These are phyloP conservation scores for Myriosclerotinia curreyana DNA, from an alignment of 2,329 filamentous ascomycete species.

Conservation along the genomic window DNA sequence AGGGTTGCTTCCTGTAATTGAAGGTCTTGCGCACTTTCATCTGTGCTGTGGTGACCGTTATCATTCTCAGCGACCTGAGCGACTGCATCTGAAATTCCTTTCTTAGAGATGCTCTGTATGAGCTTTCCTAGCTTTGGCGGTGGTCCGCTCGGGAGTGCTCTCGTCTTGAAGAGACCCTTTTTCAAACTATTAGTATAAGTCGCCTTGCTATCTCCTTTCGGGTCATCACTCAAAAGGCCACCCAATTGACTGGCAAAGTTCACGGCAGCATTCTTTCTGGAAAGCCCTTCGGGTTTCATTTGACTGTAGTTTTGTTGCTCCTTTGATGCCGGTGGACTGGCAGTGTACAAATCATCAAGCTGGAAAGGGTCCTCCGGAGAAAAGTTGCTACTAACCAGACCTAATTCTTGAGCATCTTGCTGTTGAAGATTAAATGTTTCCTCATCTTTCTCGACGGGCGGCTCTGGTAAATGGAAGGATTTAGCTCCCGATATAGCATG, in stretches of 20 bases:
- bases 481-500: not conserved
- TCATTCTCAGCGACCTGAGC: not conserved
- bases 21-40: not conserved
- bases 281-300: not conserved
- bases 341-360: conserved; percentile 16
- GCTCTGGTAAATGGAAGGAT: not conserved
- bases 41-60: not conserved
- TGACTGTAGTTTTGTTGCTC: not conserved
- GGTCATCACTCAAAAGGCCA: conserved; percentile 8
- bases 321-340: conserved; percentile 11
- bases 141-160: not conserved
- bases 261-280: not conserved
- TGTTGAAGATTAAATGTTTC: conserved; percentile 6
- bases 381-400: not conserved
- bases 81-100: not conserved
- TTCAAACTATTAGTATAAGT: not conserved
- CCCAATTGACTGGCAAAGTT: conserved; percentile 2
- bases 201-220: not conserved
- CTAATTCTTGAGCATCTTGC: conserved; percentile 11
- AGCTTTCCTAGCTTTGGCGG: not conserved
- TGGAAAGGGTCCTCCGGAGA: not conserved
- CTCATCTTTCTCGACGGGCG: not conserved
- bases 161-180: not conserved
- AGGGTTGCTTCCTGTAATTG: not conserved
- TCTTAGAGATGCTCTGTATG: not conserved